A percentile compares a stretch with the other conserved stretches of the same genome.
These are phyloP conservation scores for Pseudocercospora fijiensis DNA, from an alignment of 2,329 filamentous ascomycete species.

Conservation along the genomic window DNA sequence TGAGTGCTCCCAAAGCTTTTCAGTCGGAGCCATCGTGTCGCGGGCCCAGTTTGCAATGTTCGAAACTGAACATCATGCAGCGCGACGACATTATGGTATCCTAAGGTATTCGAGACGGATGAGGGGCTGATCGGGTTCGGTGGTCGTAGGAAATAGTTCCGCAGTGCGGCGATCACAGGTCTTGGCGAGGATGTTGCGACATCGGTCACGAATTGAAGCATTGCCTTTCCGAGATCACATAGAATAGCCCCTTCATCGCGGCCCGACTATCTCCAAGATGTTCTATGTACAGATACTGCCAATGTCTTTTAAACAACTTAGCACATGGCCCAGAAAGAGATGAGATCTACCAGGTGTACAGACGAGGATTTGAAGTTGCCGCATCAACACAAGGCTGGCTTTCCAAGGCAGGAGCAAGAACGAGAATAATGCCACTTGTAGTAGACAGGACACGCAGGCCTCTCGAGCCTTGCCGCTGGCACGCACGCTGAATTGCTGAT, in stretches of 20 bases:
- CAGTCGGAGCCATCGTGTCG: conserved; percentile 2
- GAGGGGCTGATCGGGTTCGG: not conserved
- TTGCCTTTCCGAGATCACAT: too few relatives aligned
- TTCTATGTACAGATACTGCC: too few relatives aligned
- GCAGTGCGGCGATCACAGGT: not conserved
- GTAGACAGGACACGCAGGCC: not conserved
- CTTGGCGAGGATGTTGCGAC: not conserved
- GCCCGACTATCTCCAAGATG: too few relatives aligned
- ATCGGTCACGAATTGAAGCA: too few relatives aligned
- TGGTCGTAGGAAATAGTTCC: not conserved
- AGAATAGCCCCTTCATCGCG: too few relatives aligned
- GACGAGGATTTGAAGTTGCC: too few relatives aligned
- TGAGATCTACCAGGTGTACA: too few relatives aligned
- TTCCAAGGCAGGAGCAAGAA: not conserved
- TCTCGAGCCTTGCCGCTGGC: not conserved
- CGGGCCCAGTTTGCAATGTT: not conserved
- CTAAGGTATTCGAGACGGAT: not conserved
- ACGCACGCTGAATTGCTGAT: not conserved
- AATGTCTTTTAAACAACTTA: not conserved
- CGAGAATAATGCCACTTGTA: not conserved
- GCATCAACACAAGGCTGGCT: not conserved
- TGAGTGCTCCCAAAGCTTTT: conserved; percentile 41
- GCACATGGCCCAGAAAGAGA: not conserved
- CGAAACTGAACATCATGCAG: not conserved
- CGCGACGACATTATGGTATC: not conserved